Base-by-base conservation (phyloP, 2,329 filamentous ascomycete species). In the Aspergillus transmontanensis region DNA sequence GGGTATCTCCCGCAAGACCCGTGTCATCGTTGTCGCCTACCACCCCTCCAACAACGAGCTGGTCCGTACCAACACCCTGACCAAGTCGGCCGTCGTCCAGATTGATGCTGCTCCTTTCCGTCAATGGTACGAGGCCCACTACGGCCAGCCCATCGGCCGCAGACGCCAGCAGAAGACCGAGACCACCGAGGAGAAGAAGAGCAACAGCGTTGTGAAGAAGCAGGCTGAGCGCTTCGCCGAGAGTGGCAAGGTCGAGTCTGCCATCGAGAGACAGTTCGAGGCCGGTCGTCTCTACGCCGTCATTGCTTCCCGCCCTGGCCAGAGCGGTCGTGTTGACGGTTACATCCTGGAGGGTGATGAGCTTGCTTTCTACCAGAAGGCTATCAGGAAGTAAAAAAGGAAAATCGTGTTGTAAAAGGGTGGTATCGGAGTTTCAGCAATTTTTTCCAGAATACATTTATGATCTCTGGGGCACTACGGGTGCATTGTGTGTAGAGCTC, bases 41-140 rank as follows among this genome's bases (percentile, higher is more conserved):
- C 96, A 99, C 86, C 96, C 95, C 69, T 97, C 94, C 83, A 99
- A 99, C 94, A 99, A 99, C 93, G 95, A 99, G 87, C 89, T 99
- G 76, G 94, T 99, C 87, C 95, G 95, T 81, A 99, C 95, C 85
- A 99, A 99, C 91, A 98, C 95, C 86, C 89, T 99, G 82, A 99
- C 95, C 88, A 96, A 94, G 87, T 93, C 93, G 80, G 95, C 95
- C 85, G 92, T 99, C 79, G 92, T 99, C 82, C 95, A 99, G 88
- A 87, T 99, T 85, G 95, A 99, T 84, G 95, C 96, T 77, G 93
- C 95, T 70, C 95, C 95, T 75, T 99, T 99, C 92, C 89, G 95
- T 83, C 94, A 98, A 87, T 99, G 95, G 95, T 99, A 96, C 86
- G 95, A 99, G 90, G 93, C 95, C 75, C 95, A 99, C 91, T 99